Conservation (phyloP, 2,329 filamentous ascomycete genomes). For the Fusarium papillatum region DNA sequence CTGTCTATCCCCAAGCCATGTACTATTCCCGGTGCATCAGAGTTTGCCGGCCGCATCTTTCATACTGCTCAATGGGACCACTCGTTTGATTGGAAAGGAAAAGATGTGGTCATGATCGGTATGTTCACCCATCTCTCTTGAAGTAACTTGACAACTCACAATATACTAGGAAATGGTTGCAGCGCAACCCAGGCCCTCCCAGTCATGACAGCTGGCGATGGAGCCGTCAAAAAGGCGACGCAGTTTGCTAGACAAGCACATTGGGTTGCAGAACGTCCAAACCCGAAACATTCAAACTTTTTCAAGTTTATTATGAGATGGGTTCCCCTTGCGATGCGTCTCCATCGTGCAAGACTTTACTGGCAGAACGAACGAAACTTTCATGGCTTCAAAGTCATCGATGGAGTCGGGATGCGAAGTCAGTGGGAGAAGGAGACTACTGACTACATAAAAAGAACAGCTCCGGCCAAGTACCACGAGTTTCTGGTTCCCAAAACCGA, state of each 20-base stretch:
- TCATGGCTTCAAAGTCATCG: constrained; percentile 33
- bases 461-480: constrained; percentile 45
- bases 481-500: constrained; percentile 49
- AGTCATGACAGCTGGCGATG: constrained; percentile 31
- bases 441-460: constrained; percentile 44
- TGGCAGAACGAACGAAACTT: constrained; percentile 40
- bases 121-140: not conserved
- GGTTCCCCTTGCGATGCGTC: constrained; percentile 36
- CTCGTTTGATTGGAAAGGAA: constrained; percentile 40
- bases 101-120: constrained; percentile 42
- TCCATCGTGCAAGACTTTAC: constrained; percentile 38
- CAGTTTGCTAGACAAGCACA: constrained; percentile 66
- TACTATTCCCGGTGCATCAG: constrained; percentile 32
- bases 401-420: constrained; percentile 29
- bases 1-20: constrained; percentile 39
- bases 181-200: constrained; percentile 45
- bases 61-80: constrained; percentile 46
- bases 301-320: constrained; percentile 44
- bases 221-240: constrained; percentile 52
- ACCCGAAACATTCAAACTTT: constrained; percentile 34
- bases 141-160: accelerated
- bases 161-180: constrained; percentile 40
- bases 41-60: constrained; percentile 39
- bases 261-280: constrained; percentile 52
- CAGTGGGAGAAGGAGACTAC: constrained; percentile 27